Percentiles rank a stretch among this genome's conserved stretches.
phyloP scores from a whole-genome alignment of 1,284 basidiomycete genomes.

The Schizophyllum amplum region DNA sequence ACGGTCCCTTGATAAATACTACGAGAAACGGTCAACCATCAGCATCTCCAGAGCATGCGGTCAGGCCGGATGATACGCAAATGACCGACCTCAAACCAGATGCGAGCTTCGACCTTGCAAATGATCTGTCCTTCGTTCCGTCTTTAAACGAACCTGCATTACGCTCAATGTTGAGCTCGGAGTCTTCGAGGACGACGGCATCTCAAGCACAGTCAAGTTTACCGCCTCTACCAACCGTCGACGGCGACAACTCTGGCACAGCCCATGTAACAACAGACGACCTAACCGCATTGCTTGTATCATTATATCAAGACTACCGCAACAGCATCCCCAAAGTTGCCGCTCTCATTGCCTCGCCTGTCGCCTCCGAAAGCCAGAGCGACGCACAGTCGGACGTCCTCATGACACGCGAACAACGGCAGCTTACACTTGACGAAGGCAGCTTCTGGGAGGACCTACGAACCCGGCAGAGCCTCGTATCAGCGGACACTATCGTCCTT shows the following conservation, averaged over 20 bases:
- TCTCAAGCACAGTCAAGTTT: no score
- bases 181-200: no score
- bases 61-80: no score
- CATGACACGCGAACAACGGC: slow-evolving; percentile 58
- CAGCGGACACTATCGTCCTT: background rate
- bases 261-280: slow-evolving; percentile 14
- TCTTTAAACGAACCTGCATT: no score
- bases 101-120: no score
- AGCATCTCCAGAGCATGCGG: no score
- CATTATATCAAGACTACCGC: slow-evolving; percentile 41
- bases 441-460: slow-evolving; percentile 48
- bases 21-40: no score
- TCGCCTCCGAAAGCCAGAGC: slow-evolving; percentile 3
- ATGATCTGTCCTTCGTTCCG: no score
- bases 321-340: slow-evolving; percentile 39
- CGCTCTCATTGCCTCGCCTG: slow-evolving; percentile 23
- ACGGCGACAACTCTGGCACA: background rate
- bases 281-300: slow-evolving; percentile 23
- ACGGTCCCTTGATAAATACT: no score
- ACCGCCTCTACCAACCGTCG: slow-evolving; percentile 3
- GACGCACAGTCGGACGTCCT: slow-evolving; percentile 36
- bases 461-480: slow-evolving; percentile 9
- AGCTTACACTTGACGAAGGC: slow-evolving; percentile 55
- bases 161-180: no score
- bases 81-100: no score